Percentiles rank a stretch among this genome's conserved stretches.
Conservation (phyloP, 2,329 filamentous ascomycete species). For the Fusarium sp. region DNA sequence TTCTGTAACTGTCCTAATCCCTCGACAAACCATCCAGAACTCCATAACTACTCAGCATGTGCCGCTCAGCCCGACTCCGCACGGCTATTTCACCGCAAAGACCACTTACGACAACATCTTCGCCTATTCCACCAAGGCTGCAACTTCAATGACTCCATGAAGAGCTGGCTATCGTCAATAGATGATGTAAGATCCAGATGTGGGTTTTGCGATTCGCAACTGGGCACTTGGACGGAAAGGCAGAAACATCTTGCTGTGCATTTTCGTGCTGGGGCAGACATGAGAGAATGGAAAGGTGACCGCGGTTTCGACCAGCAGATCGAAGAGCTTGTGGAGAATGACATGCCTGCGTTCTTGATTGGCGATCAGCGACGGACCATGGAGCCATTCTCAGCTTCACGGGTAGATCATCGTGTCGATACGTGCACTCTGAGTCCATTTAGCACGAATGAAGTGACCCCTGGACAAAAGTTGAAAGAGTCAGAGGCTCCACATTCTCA, state of each 20-base stretch:
- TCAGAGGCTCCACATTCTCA: not conserved
- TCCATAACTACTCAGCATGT: not conserved
- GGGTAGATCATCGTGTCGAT: not conserved
- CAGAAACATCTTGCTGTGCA: not conserved
- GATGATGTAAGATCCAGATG: not conserved
- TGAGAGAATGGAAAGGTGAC: not conserved
- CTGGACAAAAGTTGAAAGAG: rapidly evolving
- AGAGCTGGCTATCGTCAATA: not conserved
- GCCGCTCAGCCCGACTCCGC: not conserved
- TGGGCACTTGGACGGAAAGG: not conserved
- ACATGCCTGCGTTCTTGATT: not conserved
- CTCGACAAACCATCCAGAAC: not conserved
- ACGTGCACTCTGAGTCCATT: rapidly evolving
- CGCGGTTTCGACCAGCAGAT: not conserved
- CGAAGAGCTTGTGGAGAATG: not conserved
- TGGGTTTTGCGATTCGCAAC: not conserved
- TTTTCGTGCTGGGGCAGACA: not conserved
- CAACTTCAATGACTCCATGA: not conserved
- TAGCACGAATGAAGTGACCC: rapidly evolving
- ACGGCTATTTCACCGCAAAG: not conserved
- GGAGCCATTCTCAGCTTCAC: not conserved
- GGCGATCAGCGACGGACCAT: rapidly evolving
- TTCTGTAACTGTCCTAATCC: not conserved
- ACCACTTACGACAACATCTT: not conserved
- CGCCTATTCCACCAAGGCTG: not conserved